Conservation (phyloP, 2,329 filamentous ascomycete species). For the Pseudogymnoascus sp. region DNA sequence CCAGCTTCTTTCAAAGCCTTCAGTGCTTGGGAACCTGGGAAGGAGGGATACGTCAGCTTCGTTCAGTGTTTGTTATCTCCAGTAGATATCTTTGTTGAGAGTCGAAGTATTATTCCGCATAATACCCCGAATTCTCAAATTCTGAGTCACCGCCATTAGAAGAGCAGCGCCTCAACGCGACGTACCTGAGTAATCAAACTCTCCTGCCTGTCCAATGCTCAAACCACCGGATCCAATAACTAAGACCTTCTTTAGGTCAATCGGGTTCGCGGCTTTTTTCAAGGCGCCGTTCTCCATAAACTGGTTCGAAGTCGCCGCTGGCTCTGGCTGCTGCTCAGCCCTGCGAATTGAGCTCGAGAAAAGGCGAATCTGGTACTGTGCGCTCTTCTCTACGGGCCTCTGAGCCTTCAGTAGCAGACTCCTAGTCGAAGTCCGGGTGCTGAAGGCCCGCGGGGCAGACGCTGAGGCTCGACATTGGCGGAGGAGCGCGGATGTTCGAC, state of each 20-base stretch:
- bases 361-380: conserved; percentile 21
- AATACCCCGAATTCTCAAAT: not conserved
- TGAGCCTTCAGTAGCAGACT: conserved; percentile 21
- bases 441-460: conserved; percentile 22
- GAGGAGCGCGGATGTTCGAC: conserved; percentile 26
- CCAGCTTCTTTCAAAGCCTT: conserved; percentile 96
- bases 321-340: conserved; percentile 57
- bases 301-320: conserved; percentile 61
- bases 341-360: conserved; percentile 25
- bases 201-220: conserved; percentile 93
- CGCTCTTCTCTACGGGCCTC: conserved; percentile 20
- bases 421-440: conserved; percentile 22
- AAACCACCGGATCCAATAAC: conserved; percentile 94
- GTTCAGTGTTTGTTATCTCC: not conserved
- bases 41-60: conserved; percentile 16
- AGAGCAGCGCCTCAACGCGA: conserved; percentile 20
- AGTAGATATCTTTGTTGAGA: not conserved
- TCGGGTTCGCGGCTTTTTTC: conserved; percentile 64
- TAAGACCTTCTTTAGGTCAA: conserved; percentile 93
- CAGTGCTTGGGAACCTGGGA: conserved; percentile 79
- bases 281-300: conserved; percentile 85
- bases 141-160: not conserved
- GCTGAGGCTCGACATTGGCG: conserved; percentile 24
- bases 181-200: conserved; percentile 97
- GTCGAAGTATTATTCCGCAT: not conserved